A percentile compares a stretch with the other conserved stretches of the same genome.
Conservation (phyloP, 768 basidiomycete species). For the Podaxis rugospora region DNA sequence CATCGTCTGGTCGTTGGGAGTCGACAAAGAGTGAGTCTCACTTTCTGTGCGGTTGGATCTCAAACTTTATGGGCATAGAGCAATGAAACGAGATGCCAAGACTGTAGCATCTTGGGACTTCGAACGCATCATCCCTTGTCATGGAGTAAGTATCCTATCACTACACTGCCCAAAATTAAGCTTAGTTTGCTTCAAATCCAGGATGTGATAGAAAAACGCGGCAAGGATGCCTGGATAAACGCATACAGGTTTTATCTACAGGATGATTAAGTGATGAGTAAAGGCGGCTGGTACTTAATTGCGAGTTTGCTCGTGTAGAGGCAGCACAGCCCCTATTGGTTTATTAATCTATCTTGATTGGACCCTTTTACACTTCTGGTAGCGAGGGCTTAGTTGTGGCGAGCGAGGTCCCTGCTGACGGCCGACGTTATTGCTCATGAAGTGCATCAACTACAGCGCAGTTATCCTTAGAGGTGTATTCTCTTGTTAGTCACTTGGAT, state of each 20-base stretch:
- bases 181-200: background rate
- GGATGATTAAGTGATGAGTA: background rate
- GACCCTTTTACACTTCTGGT: no score
- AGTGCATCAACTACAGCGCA: no score
- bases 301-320: no score
- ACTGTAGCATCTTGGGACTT: constrained; percentile 73
- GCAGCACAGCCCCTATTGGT: no score
- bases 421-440: no score
- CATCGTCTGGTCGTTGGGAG: constrained; percentile 28
- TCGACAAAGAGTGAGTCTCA: constrained; percentile 34
- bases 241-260: constrained; percentile 31
- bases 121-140: constrained; percentile 70
- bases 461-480: no score
- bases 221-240: constrained; percentile 49
- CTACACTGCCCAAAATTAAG: background rate
- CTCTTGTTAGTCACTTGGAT: no score
- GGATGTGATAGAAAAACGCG: constrained; percentile 62
- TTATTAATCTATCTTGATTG: no score
- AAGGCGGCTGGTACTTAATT: no score
- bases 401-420: no score
- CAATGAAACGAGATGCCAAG: constrained; percentile 60
- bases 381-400: no score
- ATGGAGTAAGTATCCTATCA: constrained; percentile 33
- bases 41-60: background rate
- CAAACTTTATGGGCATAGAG: constrained; percentile 20